Evolutionary conservation across 2,329 filamentous ascomycete genomes (phyloP).

Genomic region (Fusarium nygamai): DNA sequence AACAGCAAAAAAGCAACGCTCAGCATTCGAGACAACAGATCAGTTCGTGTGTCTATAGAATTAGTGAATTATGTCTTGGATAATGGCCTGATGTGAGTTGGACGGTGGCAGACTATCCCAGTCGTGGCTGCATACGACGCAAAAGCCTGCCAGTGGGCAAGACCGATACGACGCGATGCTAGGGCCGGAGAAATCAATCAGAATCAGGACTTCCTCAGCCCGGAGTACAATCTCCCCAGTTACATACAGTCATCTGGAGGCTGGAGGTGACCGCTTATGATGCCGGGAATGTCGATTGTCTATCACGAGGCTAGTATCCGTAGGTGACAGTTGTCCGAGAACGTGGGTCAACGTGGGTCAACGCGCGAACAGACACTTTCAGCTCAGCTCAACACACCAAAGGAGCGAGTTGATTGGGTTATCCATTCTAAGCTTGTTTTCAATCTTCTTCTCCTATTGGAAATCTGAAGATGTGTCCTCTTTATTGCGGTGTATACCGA

Average conservation of each 20-base stretch:
- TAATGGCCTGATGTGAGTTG: constrained; percentile 41
- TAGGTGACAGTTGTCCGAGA: constrained; percentile 22
- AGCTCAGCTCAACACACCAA: constrained; percentile 15
- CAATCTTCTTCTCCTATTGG: not conserved
- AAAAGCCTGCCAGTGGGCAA: constrained; percentile 25
- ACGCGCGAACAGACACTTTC: constrained; percentile 13
- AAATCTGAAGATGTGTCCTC: not conserved
- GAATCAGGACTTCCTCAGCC: constrained; percentile 28
- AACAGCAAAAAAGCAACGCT: not conserved
- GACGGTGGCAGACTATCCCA: constrained; percentile 33
- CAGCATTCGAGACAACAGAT: not conserved
- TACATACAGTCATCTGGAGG: constrained; percentile 8
- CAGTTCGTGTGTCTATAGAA: constrained; percentile 5
- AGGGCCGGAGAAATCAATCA: constrained; percentile 22
- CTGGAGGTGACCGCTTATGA: constrained; percentile 15
- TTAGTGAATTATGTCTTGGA: constrained; percentile 10
- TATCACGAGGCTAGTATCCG: constrained; percentile 14
- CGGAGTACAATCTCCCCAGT: constrained; percentile 35
- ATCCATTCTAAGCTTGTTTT: not conserved
- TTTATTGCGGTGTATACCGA: not conserved
- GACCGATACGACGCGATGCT: constrained; percentile 24
- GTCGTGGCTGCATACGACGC: constrained; percentile 40
- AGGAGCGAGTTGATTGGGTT: not conserved
- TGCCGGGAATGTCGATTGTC: constrained; percentile 26
- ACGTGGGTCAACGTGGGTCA: constrained; percentile 31